These are phyloP conservation scores for Cyclostephanos tholiformis DNA, from an alignment of 108 stramenopile genomes.

Conservation along the genomic window DNA sequence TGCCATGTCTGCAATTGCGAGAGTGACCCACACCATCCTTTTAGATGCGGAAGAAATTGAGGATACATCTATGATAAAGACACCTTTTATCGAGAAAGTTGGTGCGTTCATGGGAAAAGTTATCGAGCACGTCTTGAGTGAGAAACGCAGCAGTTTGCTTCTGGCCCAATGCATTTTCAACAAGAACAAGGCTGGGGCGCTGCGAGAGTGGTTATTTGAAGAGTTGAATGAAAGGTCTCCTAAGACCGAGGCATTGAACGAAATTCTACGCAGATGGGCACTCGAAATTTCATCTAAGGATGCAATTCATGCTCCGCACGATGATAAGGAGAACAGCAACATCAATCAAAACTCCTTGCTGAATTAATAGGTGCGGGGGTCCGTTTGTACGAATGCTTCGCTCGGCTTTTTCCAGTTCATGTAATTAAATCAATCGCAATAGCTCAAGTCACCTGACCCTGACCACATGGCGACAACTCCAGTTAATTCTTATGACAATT, in stretches of 20 bases:
- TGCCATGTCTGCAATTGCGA: conserved; percentile 21
- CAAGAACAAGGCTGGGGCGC: conserved; percentile 2
- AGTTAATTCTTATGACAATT: too few species aligned
- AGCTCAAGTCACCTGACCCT: too few species aligned
- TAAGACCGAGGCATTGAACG: conserved; percentile 23
- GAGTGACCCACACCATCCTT: not conserved
- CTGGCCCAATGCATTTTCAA: conserved; percentile 29
- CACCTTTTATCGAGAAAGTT: conserved; percentile 25
- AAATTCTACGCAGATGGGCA: conserved; percentile 16
- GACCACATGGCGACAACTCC: too few species aligned
- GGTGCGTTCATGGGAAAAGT: conserved; percentile 23
- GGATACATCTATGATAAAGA: not conserved
- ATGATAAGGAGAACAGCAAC: too few species aligned
- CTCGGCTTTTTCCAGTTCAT: too few species aligned
- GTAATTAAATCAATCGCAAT: too few species aligned
- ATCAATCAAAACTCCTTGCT: too few species aligned
- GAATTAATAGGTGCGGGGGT: too few species aligned
- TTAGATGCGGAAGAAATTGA: not conserved
- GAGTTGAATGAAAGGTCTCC: conserved; percentile 18
- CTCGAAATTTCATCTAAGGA: too few species aligned
- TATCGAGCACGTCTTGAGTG: conserved; percentile 19
- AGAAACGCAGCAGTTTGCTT: conserved; percentile 39
- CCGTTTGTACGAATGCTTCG: too few species aligned
- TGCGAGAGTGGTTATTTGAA: conserved; percentile 10
- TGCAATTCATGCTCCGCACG: too few species aligned